Base-by-base conservation (phyloP, 352 stramenopile species). In the Discostella stelligera region DNA sequence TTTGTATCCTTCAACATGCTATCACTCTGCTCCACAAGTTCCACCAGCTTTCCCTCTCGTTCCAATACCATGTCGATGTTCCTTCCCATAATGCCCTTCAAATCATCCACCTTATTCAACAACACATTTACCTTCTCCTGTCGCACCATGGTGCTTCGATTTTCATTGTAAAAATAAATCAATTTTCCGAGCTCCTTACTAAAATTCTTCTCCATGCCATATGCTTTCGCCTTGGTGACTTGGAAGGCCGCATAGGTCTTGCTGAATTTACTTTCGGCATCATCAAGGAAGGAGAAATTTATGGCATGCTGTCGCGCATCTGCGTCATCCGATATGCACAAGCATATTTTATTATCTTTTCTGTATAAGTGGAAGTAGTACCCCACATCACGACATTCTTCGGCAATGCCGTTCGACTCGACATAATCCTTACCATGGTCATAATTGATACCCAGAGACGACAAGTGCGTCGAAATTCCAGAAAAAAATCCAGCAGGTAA, bases 181-280 rank as follows among this genome's bases (percentile, higher is more conserved):
- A 82, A 60, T 63, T 82, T 82, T 14, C 55, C 74, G 56, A 82
- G 39, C n/a, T 71, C 55, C 18, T 16, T 68, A 3, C 25, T 62
- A 55, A 78, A 82, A 32, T 63, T 61, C 54, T 82, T 82, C 27
- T 82, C 74, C 55, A 82, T 78, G 55, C 73, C 74, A 46, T 82
- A 82, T 5, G 73, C 74, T 41, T 82, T 82, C 41, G 74, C 74
- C 63, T 74, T 82, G 11, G 62, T 68, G 44, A 82, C 71, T 30
- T 58, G 71, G 11, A 66, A 68, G 0, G 66, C 41, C 2, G 66
- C 53, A 18, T 74, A 82, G 0, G 53, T n/a, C 25, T 56, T 63
- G 14, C 50, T 56, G 41, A 82, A 82, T 60, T 82, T 73, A 11
- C 18, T 9, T 5, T 77, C 48, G 7, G 50, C 46, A 58, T 81